Evolutionary conservation across 805 yeast genomes (phyloP).

Genomic region (Candida endomychidarum): DNA sequence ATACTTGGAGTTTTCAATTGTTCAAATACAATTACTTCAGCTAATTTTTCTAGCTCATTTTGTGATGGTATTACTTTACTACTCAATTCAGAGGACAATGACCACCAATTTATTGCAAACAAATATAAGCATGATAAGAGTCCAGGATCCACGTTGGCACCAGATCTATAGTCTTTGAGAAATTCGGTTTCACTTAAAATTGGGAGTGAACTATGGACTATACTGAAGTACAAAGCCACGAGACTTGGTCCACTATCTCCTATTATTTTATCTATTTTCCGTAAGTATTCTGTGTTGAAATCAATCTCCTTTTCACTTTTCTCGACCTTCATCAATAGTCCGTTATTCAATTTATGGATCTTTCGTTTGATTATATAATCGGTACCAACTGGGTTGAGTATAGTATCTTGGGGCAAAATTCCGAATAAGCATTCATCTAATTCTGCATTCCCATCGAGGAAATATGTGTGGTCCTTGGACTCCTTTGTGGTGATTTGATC

Average conservation of each 20-base stretch:
- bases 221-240: slow-evolving; percentile 75
- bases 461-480: background rate
- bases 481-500: background rate
- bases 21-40: slow-evolving; percentile 67
- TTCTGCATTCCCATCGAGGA: slow-evolving; percentile 11
- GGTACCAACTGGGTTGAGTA: slow-evolving; percentile 5
- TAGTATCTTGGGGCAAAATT: slow-evolving; percentile 2
- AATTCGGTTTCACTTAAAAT: slow-evolving; percentile 86
- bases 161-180: slow-evolving; percentile 80
- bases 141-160: slow-evolving; percentile 86
- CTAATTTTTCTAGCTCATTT: slow-evolving; percentile 39
- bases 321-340: slow-evolving; percentile 9
- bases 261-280: slow-evolving; percentile 74
- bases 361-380: slow-evolving; percentile 9
- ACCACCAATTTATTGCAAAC: slow-evolving; percentile 93
- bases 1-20: slow-evolving; percentile 82
- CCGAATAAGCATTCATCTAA: slow-evolving; percentile 10
- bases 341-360: slow-evolving; percentile 5
- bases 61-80: slow-evolving; percentile 77
- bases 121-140: slow-evolving; percentile 85
- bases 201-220: slow-evolving; percentile 89
- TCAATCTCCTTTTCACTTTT: slow-evolving; percentile 6
- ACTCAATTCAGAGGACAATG: slow-evolving; percentile 71
- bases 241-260: slow-evolving; percentile 85
- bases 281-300: slow-evolving; percentile 50